Evolutionary conservation across 2,329 filamentous ascomycete genomes (phyloP).

Genomic region (Colletotrichum sp.): DNA sequence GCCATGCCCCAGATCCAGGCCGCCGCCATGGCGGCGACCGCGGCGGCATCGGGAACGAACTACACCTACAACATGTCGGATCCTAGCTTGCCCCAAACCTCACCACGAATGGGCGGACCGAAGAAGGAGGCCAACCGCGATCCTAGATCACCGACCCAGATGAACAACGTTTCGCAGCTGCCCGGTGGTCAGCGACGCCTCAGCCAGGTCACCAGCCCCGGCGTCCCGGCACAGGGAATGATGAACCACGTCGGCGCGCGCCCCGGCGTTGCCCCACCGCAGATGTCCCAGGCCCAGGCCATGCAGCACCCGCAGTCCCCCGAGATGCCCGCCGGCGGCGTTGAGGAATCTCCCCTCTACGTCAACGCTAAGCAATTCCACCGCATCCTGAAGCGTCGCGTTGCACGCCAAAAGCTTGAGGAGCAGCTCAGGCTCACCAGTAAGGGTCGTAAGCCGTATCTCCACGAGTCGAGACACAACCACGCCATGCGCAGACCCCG

Average conservation of each 20-base stretch:
- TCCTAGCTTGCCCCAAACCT: slow-evolving; percentile 70
- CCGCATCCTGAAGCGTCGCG: slow-evolving; percentile 90
- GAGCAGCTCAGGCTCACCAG: slow-evolving; percentile 90
- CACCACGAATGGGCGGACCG: slow-evolving; percentile 76
- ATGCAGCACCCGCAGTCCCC: slow-evolving; percentile 77
- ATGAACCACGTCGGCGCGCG: slow-evolving; percentile 68
- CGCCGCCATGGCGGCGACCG: slow-evolving; percentile 90
- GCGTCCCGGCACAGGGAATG: slow-evolving; percentile 75
- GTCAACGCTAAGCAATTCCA: slow-evolving; percentile 99
- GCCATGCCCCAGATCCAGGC: slow-evolving; percentile 84
- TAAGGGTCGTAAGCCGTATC: slow-evolving; percentile 94
- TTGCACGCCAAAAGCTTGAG: slow-evolving; percentile 91
- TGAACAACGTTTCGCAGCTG: slow-evolving; percentile 67
- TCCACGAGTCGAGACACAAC: slow-evolving; percentile 97
- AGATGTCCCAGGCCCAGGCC: slow-evolving; percentile 66
- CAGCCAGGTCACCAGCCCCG: slow-evolving; percentile 79
- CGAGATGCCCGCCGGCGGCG: slow-evolving; percentile 73
- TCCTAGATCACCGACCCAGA: slow-evolving; percentile 78
- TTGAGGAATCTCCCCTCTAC: slow-evolving; percentile 93
- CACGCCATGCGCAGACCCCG: slow-evolving; percentile 96
- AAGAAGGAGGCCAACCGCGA: slow-evolving; percentile 71
- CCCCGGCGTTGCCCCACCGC: slow-evolving; percentile 58
- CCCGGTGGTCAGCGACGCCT: slow-evolving; percentile 66
- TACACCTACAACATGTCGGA: slow-evolving; percentile 78
- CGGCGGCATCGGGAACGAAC: slow-evolving; percentile 83